Conservation (phyloP, 2,329 filamentous ascomycete species). For the Alternaria sp. region DNA sequence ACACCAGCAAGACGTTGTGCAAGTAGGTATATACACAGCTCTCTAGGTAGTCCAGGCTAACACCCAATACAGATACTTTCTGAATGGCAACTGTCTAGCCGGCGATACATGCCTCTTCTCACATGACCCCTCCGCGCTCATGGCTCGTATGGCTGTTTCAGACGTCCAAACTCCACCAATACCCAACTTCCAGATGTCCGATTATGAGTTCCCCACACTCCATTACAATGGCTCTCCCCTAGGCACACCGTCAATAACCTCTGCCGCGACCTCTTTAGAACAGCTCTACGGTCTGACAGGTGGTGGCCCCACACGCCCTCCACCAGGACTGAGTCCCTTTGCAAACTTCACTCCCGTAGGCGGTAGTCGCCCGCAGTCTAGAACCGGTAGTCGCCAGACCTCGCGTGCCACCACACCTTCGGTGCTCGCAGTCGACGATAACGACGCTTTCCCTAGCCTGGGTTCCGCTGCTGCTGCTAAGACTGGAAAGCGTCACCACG, state of each 20-base stretch:
- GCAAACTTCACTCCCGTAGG: conserved; percentile 62
- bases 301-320: conserved; percentile 59
- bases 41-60: conserved; percentile 30
- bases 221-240: conserved; percentile 55
- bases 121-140: conserved; percentile 86
- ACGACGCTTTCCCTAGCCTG: conserved; percentile 91
- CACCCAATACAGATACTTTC: conserved; percentile 74
- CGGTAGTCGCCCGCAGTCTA: conserved; percentile 73
- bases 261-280: conserved; percentile 52
- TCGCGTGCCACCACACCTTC: conserved; percentile 67
- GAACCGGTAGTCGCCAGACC: conserved; percentile 83
- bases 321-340: conserved; percentile 72
- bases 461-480: conserved; percentile 76
- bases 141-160: conserved; percentile 80
- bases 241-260: conserved; percentile 46
- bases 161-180: conserved; percentile 70
- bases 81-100: conserved; percentile 93
- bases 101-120: conserved; percentile 96
- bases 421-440: conserved; percentile 85
- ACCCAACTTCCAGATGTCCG: conserved; percentile 78
- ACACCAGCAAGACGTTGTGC: conserved; percentile 94
- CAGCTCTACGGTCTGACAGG: conserved; percentile 49
- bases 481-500: conserved; percentile 88
- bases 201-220: conserved; percentile 85
- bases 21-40: conserved; percentile 70